Conservation (phyloP, 2,329 filamentous ascomycete species). For the Clonostachys byssicola region DNA sequence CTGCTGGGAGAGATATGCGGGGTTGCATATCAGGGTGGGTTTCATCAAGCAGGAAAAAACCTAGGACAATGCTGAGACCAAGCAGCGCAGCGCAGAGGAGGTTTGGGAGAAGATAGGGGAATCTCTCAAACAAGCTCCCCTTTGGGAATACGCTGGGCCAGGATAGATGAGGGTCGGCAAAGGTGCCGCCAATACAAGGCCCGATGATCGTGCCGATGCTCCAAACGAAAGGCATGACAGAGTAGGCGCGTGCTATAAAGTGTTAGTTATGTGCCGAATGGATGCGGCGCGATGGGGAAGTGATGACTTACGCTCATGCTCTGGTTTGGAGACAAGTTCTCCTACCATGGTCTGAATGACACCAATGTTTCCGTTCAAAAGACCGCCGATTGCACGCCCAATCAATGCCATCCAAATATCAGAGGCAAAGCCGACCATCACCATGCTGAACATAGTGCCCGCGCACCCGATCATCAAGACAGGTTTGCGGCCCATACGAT, state of each 20-base stretch:
- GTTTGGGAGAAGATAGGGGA: slow-evolving; percentile 88
- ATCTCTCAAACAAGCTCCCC: slow-evolving; percentile 67
- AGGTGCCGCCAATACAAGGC: slow-evolving; percentile 81
- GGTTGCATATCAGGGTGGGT: slow-evolving; percentile 82
- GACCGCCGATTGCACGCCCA: slow-evolving; percentile 72
- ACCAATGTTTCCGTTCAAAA: slow-evolving; percentile 88
- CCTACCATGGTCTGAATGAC: slow-evolving; percentile 92
- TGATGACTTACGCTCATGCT: slow-evolving; percentile 71
- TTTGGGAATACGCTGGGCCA: slow-evolving; percentile 69
- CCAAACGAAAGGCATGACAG: slow-evolving; percentile 95
- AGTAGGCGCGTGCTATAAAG: slow-evolving; percentile 69
- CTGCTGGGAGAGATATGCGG: slow-evolving; percentile 36
- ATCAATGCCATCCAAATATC: slow-evolving; percentile 81
- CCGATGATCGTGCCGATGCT: slow-evolving; percentile 85
- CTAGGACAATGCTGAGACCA: slow-evolving; percentile 72
- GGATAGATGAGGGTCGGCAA: slow-evolving; percentile 71
- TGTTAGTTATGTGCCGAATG: slow-evolving; percentile 7
- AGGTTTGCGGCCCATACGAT: slow-evolving; percentile 79
- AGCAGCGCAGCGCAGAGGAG: slow-evolving; percentile 76
- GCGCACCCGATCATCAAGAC: slow-evolving; percentile 76
- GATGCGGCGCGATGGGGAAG: neutral
- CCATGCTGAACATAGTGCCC: slow-evolving; percentile 77
- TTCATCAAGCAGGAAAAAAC: slow-evolving; percentile 80
- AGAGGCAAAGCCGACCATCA: slow-evolving; percentile 76
- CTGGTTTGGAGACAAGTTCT: slow-evolving; percentile 76